Percentiles rank a stretch among this genome's conserved stretches.
Conservation (phyloP, 2,329 filamentous ascomycete genomes). For the Allantophomopsis lycopodina region DNA sequence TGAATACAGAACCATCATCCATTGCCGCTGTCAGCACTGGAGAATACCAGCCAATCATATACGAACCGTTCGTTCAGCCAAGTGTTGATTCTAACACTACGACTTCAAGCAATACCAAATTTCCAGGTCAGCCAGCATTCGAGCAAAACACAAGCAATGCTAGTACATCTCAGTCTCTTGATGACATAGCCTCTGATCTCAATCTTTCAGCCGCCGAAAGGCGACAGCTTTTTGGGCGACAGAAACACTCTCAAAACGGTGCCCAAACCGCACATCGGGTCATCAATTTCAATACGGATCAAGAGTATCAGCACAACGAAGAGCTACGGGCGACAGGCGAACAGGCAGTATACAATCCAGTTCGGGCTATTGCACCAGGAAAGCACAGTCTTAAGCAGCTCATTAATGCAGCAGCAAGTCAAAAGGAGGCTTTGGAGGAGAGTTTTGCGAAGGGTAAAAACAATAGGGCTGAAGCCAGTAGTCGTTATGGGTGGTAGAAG, state of each 20-base stretch:
- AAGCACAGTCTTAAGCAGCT: slow-evolving; percentile 86
- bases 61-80: slow-evolving; percentile 4
- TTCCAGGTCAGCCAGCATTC: slow-evolving; percentile 3
- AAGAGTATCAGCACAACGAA: slow-evolving; percentile 80
- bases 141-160: slow-evolving; percentile 8
- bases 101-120: slow-evolving; percentile 1
- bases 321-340: slow-evolving; percentile 56
- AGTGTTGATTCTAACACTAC: slow-evolving; percentile 5
- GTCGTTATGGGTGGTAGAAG: slow-evolving; percentile 68
- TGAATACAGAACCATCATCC: slow-evolving; percentile 27
- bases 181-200: slow-evolving; percentile 60
- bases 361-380: slow-evolving; percentile 69
- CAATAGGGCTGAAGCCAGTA: slow-evolving; percentile 71
- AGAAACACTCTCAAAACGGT: slow-evolving; percentile 24
- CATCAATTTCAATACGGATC: slow-evolving; percentile 78
- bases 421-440: slow-evolving; percentile 81
- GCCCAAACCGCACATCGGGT: slow-evolving; percentile 43
- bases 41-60: slow-evolving; percentile 39
- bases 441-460: slow-evolving; percentile 72
- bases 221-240: slow-evolving; percentile 75
- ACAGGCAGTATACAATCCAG: slow-evolving; percentile 61
- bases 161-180: slow-evolving; percentile 38
- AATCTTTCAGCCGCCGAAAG: slow-evolving; percentile 65
- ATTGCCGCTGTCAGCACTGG: slow-evolving; percentile 5
- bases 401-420: slow-evolving; percentile 67